Conservation (phyloP, 805 yeast species). For the Zygoascus tannicola region DNA sequence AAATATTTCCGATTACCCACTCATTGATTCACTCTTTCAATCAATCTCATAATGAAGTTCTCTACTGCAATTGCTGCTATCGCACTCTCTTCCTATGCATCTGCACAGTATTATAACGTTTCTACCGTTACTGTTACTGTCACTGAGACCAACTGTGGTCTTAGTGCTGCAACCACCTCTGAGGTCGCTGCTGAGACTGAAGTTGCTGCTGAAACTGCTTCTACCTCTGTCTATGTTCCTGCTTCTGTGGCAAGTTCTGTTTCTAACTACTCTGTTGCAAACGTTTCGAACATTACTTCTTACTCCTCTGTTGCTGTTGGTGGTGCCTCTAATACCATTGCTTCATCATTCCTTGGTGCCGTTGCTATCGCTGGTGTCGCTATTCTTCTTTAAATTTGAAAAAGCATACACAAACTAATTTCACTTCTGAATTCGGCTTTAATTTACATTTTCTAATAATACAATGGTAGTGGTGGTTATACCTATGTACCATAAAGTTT, state of each 20-base stretch:
- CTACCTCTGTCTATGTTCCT: conserved; percentile 5
- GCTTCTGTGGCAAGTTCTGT: conserved; percentile 13
- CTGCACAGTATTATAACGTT: conserved; percentile 13
- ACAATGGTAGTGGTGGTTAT: no score
- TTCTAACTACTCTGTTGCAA: conserved; percentile 14
- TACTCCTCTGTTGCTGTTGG: conserved; percentile 16
- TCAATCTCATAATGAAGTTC: conserved; percentile 14
- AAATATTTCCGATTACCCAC: conserved; percentile 1
- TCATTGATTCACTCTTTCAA: background rate
- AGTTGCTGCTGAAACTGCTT: conserved; percentile 5
- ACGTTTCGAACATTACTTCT: conserved; percentile 14
- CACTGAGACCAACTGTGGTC: conserved; percentile 14
- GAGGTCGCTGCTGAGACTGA: no score
- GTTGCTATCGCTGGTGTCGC: conserved; percentile 22
- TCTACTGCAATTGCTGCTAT: conserved; percentile 16
- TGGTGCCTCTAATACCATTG: conserved; percentile 14
- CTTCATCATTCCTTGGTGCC: conserved; percentile 17
- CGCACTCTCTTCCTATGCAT: conserved; percentile 14
- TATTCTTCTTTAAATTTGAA: conserved; percentile 16
- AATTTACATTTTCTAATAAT: no score
- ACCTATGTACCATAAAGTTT: no score
- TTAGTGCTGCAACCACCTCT: conserved; percentile 15
- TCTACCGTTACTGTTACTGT: conserved; percentile 13
- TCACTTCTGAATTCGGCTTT: no score
- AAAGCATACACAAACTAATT: no score